Conservation (phyloP, 2,329 filamentous ascomycete species). For the Fusarium sp. region DNA sequence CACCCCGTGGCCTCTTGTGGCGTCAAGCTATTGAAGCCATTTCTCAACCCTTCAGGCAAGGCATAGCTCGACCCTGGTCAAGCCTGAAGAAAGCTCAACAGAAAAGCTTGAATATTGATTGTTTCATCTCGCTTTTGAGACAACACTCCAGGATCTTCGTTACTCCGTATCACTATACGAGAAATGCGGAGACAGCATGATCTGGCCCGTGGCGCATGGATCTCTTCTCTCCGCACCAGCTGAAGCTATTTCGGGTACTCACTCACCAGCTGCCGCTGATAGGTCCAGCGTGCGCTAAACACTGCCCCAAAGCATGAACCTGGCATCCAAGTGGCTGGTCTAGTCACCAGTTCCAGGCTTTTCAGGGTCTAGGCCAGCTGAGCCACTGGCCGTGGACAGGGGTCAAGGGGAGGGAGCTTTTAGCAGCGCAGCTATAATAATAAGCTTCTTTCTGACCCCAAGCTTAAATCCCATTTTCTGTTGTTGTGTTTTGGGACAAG, state of each 20-base stretch:
- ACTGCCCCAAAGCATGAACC: slow-evolving; percentile 17
- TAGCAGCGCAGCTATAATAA: slow-evolving; percentile 13
- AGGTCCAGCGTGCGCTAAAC: slow-evolving; percentile 9
- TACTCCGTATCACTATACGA: slow-evolving; percentile 3
- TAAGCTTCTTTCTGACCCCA: slow-evolving; percentile 15
- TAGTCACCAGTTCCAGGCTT: slow-evolving; percentile 11
- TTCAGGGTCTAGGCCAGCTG: slow-evolving; percentile 24
- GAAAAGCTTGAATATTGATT: too few species aligned
- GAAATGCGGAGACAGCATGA: neutral
- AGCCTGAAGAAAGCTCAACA: slow-evolving; percentile 5
- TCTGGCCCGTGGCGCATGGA: slow-evolving; percentile 1
- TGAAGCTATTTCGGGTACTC: slow-evolving; percentile 28
- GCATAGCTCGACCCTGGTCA: neutral
- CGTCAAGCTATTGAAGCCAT: slow-evolving; percentile 22
- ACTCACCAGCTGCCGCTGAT: neutral
- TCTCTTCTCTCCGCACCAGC: neutral
- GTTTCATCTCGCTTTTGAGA: neutral
- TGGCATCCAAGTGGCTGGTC: slow-evolving; percentile 22
- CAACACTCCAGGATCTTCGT: neutral
- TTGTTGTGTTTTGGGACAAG: neutral
- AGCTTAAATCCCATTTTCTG: neutral
- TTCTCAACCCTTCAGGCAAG: slow-evolving; percentile 1
- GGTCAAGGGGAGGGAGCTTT: slow-evolving; percentile 28
- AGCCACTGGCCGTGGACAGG: slow-evolving; percentile 19
- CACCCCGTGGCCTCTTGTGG: slow-evolving; percentile 2